These are phyloP conservation scores for Nannochloris sp. DNA, from an alignment of 139 green algal genomes.

Conservation along the genomic window DNA sequence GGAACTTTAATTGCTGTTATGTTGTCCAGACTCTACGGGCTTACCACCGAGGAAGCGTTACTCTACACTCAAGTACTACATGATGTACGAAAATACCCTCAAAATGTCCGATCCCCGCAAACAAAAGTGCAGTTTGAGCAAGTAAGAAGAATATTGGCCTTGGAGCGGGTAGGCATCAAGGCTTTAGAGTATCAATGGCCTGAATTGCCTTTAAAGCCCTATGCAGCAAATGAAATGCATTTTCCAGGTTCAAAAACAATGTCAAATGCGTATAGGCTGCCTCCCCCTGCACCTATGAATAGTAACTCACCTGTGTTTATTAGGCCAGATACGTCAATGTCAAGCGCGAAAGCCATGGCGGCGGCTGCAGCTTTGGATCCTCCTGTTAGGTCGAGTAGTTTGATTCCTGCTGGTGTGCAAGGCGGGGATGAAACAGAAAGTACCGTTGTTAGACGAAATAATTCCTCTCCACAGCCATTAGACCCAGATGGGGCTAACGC, in stretches of 20 bases:
- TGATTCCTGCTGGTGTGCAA: background rate
- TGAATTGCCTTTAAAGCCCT: background rate
- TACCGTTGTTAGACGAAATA: no score
- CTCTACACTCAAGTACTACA: slow-evolving; percentile 67
- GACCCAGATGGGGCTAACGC: no score
- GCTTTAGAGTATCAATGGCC: background rate
- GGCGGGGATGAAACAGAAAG: no score
- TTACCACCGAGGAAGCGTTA: slow-evolving; percentile 54
- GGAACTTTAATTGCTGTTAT: slow-evolving; percentile 56
- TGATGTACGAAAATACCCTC: slow-evolving; percentile 61
- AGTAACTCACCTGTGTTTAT: no score
- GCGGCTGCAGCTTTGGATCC: background rate
- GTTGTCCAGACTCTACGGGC: slow-evolving; percentile 59
- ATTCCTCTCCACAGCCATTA: no score
- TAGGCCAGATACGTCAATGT: background rate
- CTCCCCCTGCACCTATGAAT: no score
- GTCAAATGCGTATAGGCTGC: no score
- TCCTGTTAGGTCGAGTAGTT: background rate
- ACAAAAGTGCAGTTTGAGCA: slow-evolving; percentile 64
- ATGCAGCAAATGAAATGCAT: no score
- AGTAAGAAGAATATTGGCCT: slow-evolving; percentile 24
- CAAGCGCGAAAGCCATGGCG: background rate
- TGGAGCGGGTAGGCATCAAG: background rate
- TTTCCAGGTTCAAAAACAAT: no score
- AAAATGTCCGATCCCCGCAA: slow-evolving; percentile 66